Evolutionary conservation across 2,329 filamentous ascomycete species (phyloP).

Genomic region (Calonectria pseudoturangicola): DNA sequence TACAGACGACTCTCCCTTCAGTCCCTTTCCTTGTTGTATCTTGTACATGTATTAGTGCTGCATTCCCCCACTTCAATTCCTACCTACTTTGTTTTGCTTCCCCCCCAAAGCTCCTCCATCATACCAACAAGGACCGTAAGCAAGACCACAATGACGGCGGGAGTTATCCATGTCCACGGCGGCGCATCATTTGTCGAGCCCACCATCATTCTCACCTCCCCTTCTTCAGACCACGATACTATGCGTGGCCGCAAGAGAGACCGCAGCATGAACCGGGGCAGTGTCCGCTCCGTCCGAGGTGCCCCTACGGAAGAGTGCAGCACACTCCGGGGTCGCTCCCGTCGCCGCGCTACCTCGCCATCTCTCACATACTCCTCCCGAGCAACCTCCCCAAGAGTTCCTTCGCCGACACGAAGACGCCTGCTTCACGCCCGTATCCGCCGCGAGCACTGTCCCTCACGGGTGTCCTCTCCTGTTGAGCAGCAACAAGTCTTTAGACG

Average conservation of each 20-base stretch:
- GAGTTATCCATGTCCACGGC: slow-evolving; percentile 48
- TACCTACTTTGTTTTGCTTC: slow-evolving; percentile 18
- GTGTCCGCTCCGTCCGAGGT: slow-evolving; percentile 56
- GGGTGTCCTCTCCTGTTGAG: slow-evolving; percentile 60
- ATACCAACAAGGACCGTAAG: slow-evolving; percentile 25
- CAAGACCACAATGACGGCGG: slow-evolving; percentile 50
- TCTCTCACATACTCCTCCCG: slow-evolving; percentile 56
- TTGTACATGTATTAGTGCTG: slow-evolving; percentile 31
- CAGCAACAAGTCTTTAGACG: slow-evolving; percentile 57
- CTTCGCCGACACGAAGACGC: slow-evolving; percentile 64
- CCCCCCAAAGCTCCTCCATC: slow-evolving; percentile 3
- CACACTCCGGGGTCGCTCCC: slow-evolving; percentile 65
- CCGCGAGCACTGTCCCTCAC: slow-evolving; percentile 67
- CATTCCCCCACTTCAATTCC: slow-evolving; percentile 31
- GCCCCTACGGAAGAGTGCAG: slow-evolving; percentile 63
- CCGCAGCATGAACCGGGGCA: slow-evolving; percentile 60
- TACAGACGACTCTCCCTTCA: slow-evolving; percentile 33
- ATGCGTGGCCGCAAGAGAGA: slow-evolving; percentile 64
- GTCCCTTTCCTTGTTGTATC: slow-evolving; percentile 25
- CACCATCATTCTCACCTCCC: slow-evolving; percentile 45
- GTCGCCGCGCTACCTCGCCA: slow-evolving; percentile 63
- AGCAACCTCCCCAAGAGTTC: slow-evolving; percentile 58
- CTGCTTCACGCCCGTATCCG: slow-evolving; percentile 64
- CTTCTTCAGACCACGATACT: slow-evolving; percentile 54
- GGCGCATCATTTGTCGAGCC: slow-evolving; percentile 52